These are phyloP conservation scores for Cladosporium sp. DNA, from an alignment of 2,329 filamentous ascomycete species.

Conservation along the genomic window DNA sequence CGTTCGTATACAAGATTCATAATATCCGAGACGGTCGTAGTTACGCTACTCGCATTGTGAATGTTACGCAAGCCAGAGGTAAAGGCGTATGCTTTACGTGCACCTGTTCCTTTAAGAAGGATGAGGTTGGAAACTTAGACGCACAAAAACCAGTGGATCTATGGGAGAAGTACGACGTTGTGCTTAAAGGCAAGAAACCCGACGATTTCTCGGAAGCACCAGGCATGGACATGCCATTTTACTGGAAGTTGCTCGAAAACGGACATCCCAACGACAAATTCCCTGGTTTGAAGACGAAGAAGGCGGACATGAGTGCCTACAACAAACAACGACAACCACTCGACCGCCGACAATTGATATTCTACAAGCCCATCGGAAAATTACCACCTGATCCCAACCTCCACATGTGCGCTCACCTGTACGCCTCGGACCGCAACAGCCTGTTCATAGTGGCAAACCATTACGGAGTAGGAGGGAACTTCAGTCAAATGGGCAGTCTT, in stretches of 20 bases:
- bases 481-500: conserved; percentile 44
- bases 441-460: conserved; percentile 50
- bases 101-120: conserved; percentile 50
- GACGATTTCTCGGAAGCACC: conserved; percentile 31
- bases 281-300: conserved; percentile 46
- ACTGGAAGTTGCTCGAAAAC: conserved; percentile 30
- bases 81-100: conserved; percentile 49
- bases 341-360: conserved; percentile 39
- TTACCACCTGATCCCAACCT: conserved; percentile 45
- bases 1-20: conserved; percentile 50
- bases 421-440: conserved; percentile 54
- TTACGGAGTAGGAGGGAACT: conserved; percentile 38
- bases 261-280: conserved; percentile 38
- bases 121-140: conserved; percentile 33
- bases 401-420: conserved; percentile 55
- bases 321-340: conserved; percentile 38
- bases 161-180: conserved; percentile 31
- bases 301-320: conserved; percentile 50
- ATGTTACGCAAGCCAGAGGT: conserved; percentile 46
- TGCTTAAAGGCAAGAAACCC: conserved; percentile 32
- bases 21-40: conserved; percentile 49
- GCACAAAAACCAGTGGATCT: conserved; percentile 35
- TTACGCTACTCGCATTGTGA: conserved; percentile 50
- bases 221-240: conserved; percentile 34
- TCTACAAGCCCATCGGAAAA: conserved; percentile 43